Percentiles rank a stretch among this genome's conserved stretches.
These are phyloP conservation scores for Teratosphaeria zuluensis DNA, from an alignment of 2,329 filamentous ascomycete genomes.

Conservation along the genomic window DNA sequence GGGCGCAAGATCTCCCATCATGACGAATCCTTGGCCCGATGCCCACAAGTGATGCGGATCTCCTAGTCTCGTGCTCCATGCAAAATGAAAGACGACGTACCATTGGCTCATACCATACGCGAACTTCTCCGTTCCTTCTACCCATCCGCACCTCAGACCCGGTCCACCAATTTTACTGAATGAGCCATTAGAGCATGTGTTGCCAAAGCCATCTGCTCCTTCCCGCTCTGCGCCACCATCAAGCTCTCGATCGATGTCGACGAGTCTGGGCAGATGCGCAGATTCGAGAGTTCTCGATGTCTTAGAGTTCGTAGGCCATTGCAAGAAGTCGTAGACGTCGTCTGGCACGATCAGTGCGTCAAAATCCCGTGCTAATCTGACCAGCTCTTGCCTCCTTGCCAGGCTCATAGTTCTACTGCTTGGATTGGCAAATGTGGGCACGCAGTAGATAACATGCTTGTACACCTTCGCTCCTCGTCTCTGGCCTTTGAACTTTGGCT, in stretches of 20 bases:
- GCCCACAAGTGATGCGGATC: background rate
- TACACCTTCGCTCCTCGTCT: constrained; percentile 65
- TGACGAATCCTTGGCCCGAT: background rate
- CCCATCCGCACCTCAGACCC: constrained; percentile 80
- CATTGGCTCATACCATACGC: constrained; percentile 50
- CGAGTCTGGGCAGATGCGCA: constrained; percentile 56
- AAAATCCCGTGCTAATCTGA: constrained; percentile 65
- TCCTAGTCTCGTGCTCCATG: background rate
- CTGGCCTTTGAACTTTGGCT: constrained; percentile 40
- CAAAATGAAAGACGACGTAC: constrained; percentile 31
- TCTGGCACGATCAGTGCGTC: constrained; percentile 79
- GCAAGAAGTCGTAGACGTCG: constrained; percentile 89
- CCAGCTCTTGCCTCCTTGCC: constrained; percentile 54
- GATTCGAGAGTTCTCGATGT: constrained; percentile 13
- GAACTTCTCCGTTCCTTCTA: constrained; percentile 58
- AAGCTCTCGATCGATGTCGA: constrained; percentile 65
- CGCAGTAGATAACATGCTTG: constrained; percentile 73
- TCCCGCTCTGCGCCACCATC: constrained; percentile 44
- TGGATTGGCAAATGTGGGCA: constrained; percentile 84
- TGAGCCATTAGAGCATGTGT: constrained; percentile 75
- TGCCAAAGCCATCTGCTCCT: constrained; percentile 57
- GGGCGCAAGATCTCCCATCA: background rate
- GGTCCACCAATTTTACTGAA: constrained; percentile 84
- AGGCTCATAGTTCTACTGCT: constrained; percentile 74
- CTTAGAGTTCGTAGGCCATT: constrained; percentile 50